Evolutionary conservation across 1,139 yeast species (phyloP).

Genomic region (Pichia sp.): DNA sequence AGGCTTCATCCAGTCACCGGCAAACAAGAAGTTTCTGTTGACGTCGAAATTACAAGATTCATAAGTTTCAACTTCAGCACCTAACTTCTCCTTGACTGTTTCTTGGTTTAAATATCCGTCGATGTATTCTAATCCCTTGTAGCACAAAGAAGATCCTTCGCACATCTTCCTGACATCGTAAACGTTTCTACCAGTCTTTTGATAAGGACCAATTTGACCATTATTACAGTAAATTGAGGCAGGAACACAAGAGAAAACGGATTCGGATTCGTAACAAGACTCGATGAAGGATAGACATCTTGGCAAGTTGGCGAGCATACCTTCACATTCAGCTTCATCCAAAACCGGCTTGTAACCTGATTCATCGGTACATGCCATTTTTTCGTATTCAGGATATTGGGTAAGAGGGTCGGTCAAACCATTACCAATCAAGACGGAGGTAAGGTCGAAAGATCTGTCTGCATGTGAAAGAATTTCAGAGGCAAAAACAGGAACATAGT

Average conservation of each 20-base stretch:
- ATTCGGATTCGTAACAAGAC: constrained; percentile 71
- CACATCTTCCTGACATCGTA: constrained; percentile 89
- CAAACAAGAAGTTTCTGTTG: constrained; percentile 75
- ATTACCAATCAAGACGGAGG: constrained; percentile 90
- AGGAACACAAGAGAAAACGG: constrained; percentile 90
- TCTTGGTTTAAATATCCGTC: constrained; percentile 66
- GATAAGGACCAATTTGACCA: constrained; percentile 79
- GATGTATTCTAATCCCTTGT: constrained; percentile 63
- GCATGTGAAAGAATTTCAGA: constrained; percentile 75
- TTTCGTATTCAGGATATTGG: constrained; percentile 85
- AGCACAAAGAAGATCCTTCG: constrained; percentile 75
- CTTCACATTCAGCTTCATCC: constrained; percentile 71
- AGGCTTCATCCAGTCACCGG: constrained; percentile 92
- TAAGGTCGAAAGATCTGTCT: constrained; percentile 76
- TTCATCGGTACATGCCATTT: constrained; percentile 89
- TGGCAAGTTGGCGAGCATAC: constrained; percentile 68
- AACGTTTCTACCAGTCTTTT: constrained; percentile 84
- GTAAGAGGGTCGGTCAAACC: constrained; percentile 91
- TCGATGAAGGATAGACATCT: constrained; percentile 79
- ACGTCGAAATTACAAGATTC: constrained; percentile 84
- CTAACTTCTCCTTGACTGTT: constrained; percentile 71
- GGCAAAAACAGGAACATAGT: constrained; percentile 92
- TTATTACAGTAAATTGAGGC: constrained; percentile 89
- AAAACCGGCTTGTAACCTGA: constrained; percentile 75
- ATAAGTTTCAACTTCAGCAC: constrained; percentile 84